A percentile compares a stretch with the other conserved stretches of the same genome.
Evolutionary conservation across 306 rosid genomes (phyloP).

Genomic region (Acacia acuminata): DNA sequence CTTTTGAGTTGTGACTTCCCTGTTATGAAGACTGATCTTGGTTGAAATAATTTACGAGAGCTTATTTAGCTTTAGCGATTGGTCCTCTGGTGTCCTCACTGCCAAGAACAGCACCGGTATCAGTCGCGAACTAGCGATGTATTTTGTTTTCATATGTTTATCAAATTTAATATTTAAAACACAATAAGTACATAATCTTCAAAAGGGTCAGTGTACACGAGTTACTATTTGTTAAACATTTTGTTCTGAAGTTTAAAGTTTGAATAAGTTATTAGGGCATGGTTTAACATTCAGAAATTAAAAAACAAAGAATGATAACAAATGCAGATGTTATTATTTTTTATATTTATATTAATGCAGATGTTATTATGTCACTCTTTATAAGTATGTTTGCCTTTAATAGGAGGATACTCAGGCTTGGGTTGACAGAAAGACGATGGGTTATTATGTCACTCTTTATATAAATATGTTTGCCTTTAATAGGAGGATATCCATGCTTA

Average conservation of each 20-base stretch:
- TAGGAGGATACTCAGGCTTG: too few species aligned
- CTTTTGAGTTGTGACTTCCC: neutral
- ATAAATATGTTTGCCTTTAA: too few species aligned
- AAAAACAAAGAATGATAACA: too few species aligned
- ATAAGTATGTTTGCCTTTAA: too few species aligned
- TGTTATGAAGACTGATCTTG: neutral
- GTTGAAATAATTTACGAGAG: neutral
- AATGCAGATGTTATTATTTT: neutral
- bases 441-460: neutral
- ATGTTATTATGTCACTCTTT: neutral
- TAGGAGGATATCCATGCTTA: too few species aligned
- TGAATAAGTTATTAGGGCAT: too few species aligned
- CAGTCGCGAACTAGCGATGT: neutral
- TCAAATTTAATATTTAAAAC: too few species aligned
- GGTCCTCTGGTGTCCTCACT: neutral
- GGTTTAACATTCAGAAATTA: too few species aligned
- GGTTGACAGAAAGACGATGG: too few species aligned
- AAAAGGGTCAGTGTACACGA: neutral
- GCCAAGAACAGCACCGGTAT: neutral
- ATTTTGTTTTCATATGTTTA: too few species aligned
- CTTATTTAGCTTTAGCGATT: neutral
- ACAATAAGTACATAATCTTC: neutral
- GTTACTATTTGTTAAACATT: neutral
- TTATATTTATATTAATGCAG: too few species aligned
- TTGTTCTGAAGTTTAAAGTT: neutral